These are phyloP conservation scores for Taxillus chinensis DNA, from an alignment of 164 flowering plant species.

Conservation along the genomic window DNA sequence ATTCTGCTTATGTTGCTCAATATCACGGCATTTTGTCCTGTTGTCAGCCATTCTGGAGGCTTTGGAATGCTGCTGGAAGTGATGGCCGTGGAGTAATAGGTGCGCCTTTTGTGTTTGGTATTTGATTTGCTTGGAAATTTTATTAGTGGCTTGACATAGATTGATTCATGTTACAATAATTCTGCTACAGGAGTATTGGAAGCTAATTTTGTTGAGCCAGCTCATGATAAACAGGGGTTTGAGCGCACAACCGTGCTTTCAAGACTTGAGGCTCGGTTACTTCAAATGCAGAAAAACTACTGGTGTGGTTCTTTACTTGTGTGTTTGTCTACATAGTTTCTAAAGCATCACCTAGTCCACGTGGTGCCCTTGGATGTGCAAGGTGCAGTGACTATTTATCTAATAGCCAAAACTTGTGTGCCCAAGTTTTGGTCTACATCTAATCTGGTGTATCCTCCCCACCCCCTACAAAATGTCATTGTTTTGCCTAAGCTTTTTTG, in stretches of 20 bases:
- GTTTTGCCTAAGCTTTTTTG: no score
- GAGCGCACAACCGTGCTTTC: conserved; percentile 88
- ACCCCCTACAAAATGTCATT: no score
- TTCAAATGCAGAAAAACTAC: conserved; percentile 68
- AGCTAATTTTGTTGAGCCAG: conserved; percentile 97
- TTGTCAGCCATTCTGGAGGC: conserved; percentile 97
- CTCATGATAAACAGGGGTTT: conserved; percentile 98
- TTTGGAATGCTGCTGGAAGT: conserved; percentile 96
- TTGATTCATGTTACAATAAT: conserved; percentile 5
- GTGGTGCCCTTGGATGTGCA: no score
- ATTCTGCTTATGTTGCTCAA: not conserved
- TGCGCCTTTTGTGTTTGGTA: conserved; percentile 11
- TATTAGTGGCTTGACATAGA: conserved; percentile 1
- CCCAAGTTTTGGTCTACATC: not conserved
- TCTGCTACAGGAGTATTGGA: conserved; percentile 69
- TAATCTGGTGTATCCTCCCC: no score
- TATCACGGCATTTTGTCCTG: not conserved
- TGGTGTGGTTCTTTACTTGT: conserved; percentile 40
- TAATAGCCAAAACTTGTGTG: no score
- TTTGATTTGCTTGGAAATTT: not conserved
- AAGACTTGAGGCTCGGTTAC: conserved; percentile 59
- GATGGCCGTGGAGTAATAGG: conserved; percentile 97
- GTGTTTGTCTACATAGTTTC: not conserved
- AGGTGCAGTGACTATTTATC: no score
- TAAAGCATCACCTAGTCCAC: no score